These are phyloP conservation scores for Cryptomeria japonica DNA, from an alignment of 75 land plant genomes.

Conservation along the genomic window DNA sequence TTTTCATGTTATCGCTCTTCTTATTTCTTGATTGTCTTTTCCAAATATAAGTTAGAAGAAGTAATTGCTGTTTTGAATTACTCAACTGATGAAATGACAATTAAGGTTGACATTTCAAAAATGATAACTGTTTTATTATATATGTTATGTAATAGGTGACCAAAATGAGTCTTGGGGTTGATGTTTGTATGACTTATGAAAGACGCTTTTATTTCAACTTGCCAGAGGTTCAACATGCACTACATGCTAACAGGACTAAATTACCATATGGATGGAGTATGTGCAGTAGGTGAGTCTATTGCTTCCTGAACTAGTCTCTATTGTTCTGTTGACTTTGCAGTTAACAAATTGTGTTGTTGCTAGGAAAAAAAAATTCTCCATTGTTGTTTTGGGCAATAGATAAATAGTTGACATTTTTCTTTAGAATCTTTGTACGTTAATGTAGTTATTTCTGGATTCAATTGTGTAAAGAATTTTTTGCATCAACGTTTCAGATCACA, in stretches of 20 bases:
- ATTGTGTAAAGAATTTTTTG: no score
- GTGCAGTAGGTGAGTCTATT: constrained; percentile 73
- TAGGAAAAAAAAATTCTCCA: not conserved
- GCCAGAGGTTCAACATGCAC: constrained; percentile 94
- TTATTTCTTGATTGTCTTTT: not conserved
- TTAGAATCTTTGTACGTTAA: no score
- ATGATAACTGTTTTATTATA: not conserved
- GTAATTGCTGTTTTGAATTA: not conserved
- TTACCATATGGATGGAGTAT: constrained; percentile 82
- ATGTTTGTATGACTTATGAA: constrained; percentile 81
- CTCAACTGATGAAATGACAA: not conserved
- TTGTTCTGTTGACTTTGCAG: not conserved
- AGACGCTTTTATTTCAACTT: constrained; percentile 82
- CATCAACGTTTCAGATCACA: no score
- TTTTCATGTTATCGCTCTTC: not conserved
- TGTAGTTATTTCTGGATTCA: no score
- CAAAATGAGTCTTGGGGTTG: constrained; percentile 72
- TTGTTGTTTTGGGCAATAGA: not conserved
- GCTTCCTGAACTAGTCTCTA: not conserved
- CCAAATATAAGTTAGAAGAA: not conserved
- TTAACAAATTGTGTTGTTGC: not conserved
- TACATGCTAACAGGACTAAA: constrained; percentile 91
- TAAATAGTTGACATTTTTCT: not conserved
- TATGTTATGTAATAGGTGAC: constrained; percentile 21
- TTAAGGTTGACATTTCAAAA: not conserved